Evolutionary conservation across 345 rosid genomes (phyloP), one percentile per base, ranked within the genome.

Genomic region (Linum lewisii): DNA sequence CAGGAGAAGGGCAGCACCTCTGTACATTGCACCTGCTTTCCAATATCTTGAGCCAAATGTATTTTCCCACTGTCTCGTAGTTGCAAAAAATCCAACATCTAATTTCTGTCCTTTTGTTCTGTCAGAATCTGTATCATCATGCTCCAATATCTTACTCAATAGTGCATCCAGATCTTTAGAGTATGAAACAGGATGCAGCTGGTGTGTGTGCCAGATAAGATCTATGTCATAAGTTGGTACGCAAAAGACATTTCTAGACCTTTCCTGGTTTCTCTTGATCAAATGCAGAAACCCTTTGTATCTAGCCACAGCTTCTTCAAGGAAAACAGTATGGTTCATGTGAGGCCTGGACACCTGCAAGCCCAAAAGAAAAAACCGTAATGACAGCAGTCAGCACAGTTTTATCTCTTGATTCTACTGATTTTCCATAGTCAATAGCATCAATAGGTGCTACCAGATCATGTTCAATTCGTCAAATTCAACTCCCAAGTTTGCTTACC

Each of bases 161-260:
- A 66, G 65, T 73, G 77, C 72, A 44, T 32, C 73, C 70, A 93
- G 21, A 71, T 93, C 91, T 61, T 76, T 71, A 66, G 83, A 80
- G 77, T 93, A 93, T 58, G 84, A 73, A 58, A 72, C 73, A 7
- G 96, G 90, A 63, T 90, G 88, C 78, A 93, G 67, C 75, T 93
- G 99, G 69, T 93, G 99, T 26, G 97, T 83, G 64, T 93, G 99
- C 99, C 99, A 93, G 37, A 93, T 85, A 59, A 89, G 92, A 77
- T 93, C 97, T 62, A 93, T 66, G 76, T 93, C 99, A 64, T 93
- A 93, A 62, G 99, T 93, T 11, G 99, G 99, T 62, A 93, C 97
- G 65, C 88, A 79, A 61, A 93, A 90, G 54, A 79, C 71, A 13
- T 57, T 84, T 5, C 82, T 47, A 25, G 92, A 90, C 57, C 62